Base-by-base conservation (phyloP, 768 basidiomycete genomes). In the Porphyrellus cyaneotinctus region DNA sequence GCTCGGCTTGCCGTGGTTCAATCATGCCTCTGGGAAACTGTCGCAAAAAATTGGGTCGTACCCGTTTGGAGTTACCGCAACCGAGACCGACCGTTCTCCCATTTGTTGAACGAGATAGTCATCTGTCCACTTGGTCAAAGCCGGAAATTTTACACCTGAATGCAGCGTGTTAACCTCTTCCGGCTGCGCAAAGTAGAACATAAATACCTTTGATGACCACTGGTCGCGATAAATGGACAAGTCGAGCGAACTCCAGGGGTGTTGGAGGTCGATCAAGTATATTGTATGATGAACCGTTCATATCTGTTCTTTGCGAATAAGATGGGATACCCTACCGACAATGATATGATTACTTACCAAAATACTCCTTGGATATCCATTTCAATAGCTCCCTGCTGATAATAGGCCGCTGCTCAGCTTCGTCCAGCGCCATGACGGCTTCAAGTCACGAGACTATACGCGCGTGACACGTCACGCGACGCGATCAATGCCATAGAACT, bases 1-100 rank as follows among this genome's bases (percentile, higher is more conserved):
- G 91, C 91, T 52, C 80, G 80, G 20, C 90, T 90, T 59, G 39
- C 23, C 42, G 22, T 33, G 26, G 47, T 58, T 57, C 52, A 52
- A 60, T 50, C 57, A 62, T 45, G 41, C 32, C 32, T 52, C 53
- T 35, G 22, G 33, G 24, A 43, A 33, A 31, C 9, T 32, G 37
- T 49, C 41, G 24, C 12, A 43, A 49, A 38, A 17, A 39, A 24
- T 53, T 15, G 18, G 8, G 20, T 35, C 78, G 57, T 57, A 91
- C 92, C 91, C 92, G 56, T 91, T 82, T 0, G 91, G 89, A 6
- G 92, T 94, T 37, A 87, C 76, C 2, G 91, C 88, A 28, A 95
- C 81, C 8, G 87, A 86, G 35, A 94, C 77, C 30, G 57, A 48
- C 24, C 67, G 67, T 5, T 79, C 69, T 4, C 77, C 82, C 78